Evolutionary conservation across 208 protist species (phyloP), one percentile per base, ranked within the genome.

Genomic region (Strigomonas galati): DNA sequence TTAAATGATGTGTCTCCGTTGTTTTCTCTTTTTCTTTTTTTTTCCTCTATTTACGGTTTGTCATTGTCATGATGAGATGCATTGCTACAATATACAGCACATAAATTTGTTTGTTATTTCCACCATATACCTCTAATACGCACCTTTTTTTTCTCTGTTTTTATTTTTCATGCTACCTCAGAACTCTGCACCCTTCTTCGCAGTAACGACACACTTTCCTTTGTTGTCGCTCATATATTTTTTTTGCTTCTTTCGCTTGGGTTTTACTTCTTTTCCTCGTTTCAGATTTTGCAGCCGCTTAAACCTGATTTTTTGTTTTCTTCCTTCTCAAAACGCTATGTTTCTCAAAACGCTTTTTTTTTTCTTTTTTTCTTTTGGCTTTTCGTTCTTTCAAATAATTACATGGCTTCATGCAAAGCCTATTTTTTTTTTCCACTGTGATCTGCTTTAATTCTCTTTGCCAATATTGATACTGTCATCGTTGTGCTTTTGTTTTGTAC

Each of bases 221-320:
- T 55, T 68, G 31, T 65, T 43, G 14, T 65, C 5, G 21, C 26
- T 56, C 5, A 9, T 53, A 7, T 66, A 10, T 66, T 66, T 61
- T 7, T 66, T 66, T 66, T 66, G 23, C 27, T 56, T 56, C 23
- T 56, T 56, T 56, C 43, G 10, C 43, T n/a, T 48, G 14, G 43
- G 43, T 48, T 10, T 48, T 10, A 48, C 17, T 48, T 48, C 17
- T 17, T 48, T n/a, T n/a, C n/a, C n/a, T n/a, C n/a, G n/a, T n/a
- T n/a, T n/a, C n/a, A n/a, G n/a, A n/a, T n/a, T n/a, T n/a, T n/a
- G n/a, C n/a, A n/a, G n/a, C n/a, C n/a, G n/a, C 10, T 48, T 48
- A n/a, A 48, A 17, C 43, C 14, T 48, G 17, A 48, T 48, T 48
- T 48, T 48, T 48, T 48, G 10, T 48, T 48, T 48, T 48, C 14